A percentile compares a stretch with the other conserved stretches of the same genome.
Conservation (phyloP, 2,329 filamentous ascomycete species). For the Ophiostoma ulmi region DNA sequence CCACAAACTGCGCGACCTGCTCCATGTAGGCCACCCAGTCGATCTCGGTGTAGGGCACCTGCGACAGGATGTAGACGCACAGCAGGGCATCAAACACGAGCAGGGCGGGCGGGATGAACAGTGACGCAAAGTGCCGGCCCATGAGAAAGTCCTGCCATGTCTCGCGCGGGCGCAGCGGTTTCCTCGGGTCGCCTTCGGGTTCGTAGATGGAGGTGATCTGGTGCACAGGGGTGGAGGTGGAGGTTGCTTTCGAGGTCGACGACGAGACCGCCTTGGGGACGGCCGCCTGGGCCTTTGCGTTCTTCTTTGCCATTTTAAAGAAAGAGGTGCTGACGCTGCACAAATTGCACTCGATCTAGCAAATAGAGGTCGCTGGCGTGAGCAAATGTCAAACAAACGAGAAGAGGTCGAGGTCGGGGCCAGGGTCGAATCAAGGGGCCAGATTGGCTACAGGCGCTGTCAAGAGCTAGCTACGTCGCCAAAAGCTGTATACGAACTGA, state of each 20-base stretch:
- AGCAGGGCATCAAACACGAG: constrained; percentile 66
- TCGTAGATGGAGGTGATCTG: neutral
- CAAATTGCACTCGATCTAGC: too few species aligned
- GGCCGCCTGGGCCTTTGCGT: constrained; percentile 5
- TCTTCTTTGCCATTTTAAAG: constrained; percentile 3
- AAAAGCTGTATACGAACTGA: neutral
- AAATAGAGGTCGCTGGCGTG: too few species aligned
- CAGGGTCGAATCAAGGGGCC: neutral
- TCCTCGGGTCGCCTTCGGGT: constrained; percentile 20
- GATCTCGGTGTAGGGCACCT: constrained; percentile 91
- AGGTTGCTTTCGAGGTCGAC: too few species aligned
- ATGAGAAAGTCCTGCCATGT: constrained; percentile 39
- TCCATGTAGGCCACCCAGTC: constrained; percentile 98
- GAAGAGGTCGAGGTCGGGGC: too few species aligned
- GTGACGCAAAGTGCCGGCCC: constrained; percentile 47
- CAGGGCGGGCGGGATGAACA: constrained; percentile 54
- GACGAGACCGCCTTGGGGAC: neutral
- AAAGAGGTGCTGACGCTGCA: too few species aligned
- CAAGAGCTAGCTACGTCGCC: neutral
- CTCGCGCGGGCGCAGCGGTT: constrained; percentile 29
- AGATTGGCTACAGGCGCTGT: neutral
- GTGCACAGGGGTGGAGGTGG: neutral
- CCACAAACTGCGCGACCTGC: constrained; percentile 72
- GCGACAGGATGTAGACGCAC: constrained; percentile 70
- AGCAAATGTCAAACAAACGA: too few species aligned